Conservation (phyloP, 768 basidiomycete genomes). For the Hygrocybe punicea region DNA sequence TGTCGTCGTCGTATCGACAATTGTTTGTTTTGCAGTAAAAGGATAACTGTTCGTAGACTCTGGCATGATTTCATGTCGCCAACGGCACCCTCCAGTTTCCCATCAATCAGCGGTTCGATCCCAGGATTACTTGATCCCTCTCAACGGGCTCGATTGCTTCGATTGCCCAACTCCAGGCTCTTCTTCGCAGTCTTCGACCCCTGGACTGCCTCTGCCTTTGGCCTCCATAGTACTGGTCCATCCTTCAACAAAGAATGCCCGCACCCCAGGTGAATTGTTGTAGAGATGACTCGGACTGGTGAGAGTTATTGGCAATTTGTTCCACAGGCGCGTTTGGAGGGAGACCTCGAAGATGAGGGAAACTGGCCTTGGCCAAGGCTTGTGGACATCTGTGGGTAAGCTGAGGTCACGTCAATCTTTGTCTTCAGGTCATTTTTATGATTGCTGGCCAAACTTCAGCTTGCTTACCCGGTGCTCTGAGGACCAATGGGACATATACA, state of each 20-base stretch:
- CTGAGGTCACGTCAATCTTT: no score
- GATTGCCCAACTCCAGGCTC: slow-evolving; percentile 54
- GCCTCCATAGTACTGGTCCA: slow-evolving; percentile 39
- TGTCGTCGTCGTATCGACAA: no score
- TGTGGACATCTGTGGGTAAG: slow-evolving; percentile 60
- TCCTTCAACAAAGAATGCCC: slow-evolving; percentile 46
- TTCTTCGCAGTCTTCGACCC: slow-evolving; percentile 74
- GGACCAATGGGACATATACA: slow-evolving; percentile 86
- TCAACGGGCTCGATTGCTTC: slow-evolving; percentile 61
- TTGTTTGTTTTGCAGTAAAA: no score
- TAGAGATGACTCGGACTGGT: slow-evolving; percentile 58
- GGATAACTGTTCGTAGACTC: no score
- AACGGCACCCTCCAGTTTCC: slow-evolving; percentile 20
- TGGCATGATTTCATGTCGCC: slow-evolving; percentile 2
- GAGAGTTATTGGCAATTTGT: slow-evolving; percentile 72
- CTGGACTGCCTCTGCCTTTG: slow-evolving; percentile 48
- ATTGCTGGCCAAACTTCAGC: not conserved
- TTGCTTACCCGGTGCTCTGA: slow-evolving; percentile 30
- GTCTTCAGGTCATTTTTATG: not conserved
- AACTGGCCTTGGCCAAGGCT: slow-evolving; percentile 66
- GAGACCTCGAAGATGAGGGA: slow-evolving; percentile 63
- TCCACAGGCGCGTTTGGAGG: slow-evolving; percentile 59
- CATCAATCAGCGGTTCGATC: slow-evolving; percentile 40
- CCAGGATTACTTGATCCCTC: slow-evolving; percentile 65
- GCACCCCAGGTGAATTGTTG: slow-evolving; percentile 67